Evolutionary conservation across 345 rosid species (phyloP), one percentile per base, ranked within the genome.

Genomic region (Linum tenue): DNA sequence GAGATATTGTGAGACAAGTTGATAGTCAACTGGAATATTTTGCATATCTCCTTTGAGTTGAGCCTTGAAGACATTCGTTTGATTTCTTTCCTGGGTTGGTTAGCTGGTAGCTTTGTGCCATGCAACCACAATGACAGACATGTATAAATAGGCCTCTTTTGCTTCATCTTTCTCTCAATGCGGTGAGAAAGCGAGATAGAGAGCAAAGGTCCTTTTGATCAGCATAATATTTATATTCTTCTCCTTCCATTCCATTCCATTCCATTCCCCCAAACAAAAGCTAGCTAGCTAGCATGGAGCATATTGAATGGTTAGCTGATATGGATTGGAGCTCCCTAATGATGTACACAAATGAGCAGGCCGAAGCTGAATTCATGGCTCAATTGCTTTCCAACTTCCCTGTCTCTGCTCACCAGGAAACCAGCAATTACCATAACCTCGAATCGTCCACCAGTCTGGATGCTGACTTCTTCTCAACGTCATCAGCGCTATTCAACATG

Each of bases 361-460:
- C 31, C 31, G 98, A 91, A 73, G 80, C 83, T 56, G 86, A 91
- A 62, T 84, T 88, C 82, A 75, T 84, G 88, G 83, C 83, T 41
- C 86, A 85, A 37, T 74, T 89, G 75, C 85, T 86, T 1, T 79
- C 75, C 2, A 73, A 76, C 39, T 75, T 57, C 68, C 72, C 78
- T 2, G 62, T 69, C 22, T 61, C 78, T 8, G n/a, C n/a, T 0
- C 69, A 22, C 31, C 31, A 22, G 31, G 31, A 22, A 22, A 22
- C 31, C 31, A 22, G 31, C 31, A 22, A 22, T 22, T 22, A 22
- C 31, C 31, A 22, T 22, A 22, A 70, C 61, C 5, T 65, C 8
- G 77, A 66, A 50, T 68, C 43, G 5, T 62, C 31, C 41, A 67
- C 75, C 2, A 65, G 64, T 58, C 62, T 64, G 2, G 79, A 68